Evolutionary conservation across 768 basidiomycete species (phyloP), one percentile per base, ranked within the genome.

Genomic region (Ramaria rubella): DNA sequence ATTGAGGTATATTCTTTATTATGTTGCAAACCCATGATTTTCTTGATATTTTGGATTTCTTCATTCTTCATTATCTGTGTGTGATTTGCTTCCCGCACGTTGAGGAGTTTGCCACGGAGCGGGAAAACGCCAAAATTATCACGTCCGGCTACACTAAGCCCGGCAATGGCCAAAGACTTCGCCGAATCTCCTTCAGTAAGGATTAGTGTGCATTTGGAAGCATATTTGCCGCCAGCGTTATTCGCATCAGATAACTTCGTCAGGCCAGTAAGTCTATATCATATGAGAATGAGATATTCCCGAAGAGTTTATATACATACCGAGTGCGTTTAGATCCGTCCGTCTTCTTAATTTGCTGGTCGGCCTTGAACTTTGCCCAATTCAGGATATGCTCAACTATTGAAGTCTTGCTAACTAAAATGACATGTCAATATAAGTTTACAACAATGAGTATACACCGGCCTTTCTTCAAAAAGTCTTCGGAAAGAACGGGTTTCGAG

Each of bases 181-280:
- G 96, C 96, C 21, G 96, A 98, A 73, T 98, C 95, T 77, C 96
- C 96, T 81, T 99, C 96, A 0, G 96, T 98, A 4, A 99, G 75
- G 58, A 99, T 99, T 52, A 99, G 81, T 1, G 96, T 98, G 64
- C 96, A 98, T 44, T 86, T 77, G 46, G 80, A 78, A 5, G 82
- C 93, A 42, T 83, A 74, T 63, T 76, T 85, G 5, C 90, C 90
- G 8, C 96, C 96, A 1, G 96, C 96, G 63, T 93, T 94, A 75
- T 99, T 98, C 46, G 96, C 96, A 64, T 99, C 96, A 24, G 94
- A 83, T 15, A 99, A 82, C 68, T 98, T 98, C 42, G 90, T 82
- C 68, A 98, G 75, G 42, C 96, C 96, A 4, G 88, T 81, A 52
- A 99, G 79, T 55, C 96, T 96, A 54, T 26, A 17, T 27, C 23